Percentiles rank a stretch among this genome's conserved stretches.
Evolutionary conservation across 2,329 filamentous ascomycete genomes (phyloP).

Genomic region (Neopestalotiopsis sp.): DNA sequence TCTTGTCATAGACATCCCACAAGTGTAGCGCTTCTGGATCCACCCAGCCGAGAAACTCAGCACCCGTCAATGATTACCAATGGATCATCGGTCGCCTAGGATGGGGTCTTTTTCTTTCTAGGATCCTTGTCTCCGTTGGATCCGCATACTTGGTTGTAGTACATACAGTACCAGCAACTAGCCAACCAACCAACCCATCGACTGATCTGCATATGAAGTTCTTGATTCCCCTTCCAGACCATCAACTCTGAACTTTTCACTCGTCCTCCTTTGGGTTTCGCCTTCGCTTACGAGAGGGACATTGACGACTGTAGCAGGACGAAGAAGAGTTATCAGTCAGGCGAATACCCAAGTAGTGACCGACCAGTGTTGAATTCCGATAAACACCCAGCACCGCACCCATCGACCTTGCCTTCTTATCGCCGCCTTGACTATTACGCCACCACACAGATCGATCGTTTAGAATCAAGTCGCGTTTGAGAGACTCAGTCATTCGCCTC

Average conservation of each 20-base stretch:
- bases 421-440: not conserved
- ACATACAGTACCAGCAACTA: not conserved
- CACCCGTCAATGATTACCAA: slow-evolving; percentile 16
- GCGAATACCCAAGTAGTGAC: not conserved
- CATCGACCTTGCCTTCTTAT: not conserved
- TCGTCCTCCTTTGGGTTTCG: not conserved
- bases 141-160: slow-evolving; percentile 5
- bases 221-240: not conserved
- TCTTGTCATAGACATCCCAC: slow-evolving; percentile 18
- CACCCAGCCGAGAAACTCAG: not conserved
- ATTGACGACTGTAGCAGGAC: slow-evolving; percentile 7
- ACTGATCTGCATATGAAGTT: slow-evolving; percentile 17
- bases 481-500: not conserved
- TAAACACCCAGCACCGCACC: not conserved
- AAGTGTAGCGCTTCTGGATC: not conserved
- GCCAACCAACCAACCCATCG: not conserved
- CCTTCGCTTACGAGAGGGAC: not conserved
- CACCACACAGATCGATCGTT: not conserved
- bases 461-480: not conserved
- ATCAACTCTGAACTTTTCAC: not conserved
- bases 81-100: slow-evolving; percentile 9
- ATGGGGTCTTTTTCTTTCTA: slow-evolving; percentile 9
- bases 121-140: slow-evolving; percentile 18
- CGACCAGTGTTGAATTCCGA: not conserved
- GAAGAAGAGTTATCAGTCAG: not conserved